Conservation (phyloP, 2,329 filamentous ascomycete species). For the Fusarium haematococcum region DNA sequence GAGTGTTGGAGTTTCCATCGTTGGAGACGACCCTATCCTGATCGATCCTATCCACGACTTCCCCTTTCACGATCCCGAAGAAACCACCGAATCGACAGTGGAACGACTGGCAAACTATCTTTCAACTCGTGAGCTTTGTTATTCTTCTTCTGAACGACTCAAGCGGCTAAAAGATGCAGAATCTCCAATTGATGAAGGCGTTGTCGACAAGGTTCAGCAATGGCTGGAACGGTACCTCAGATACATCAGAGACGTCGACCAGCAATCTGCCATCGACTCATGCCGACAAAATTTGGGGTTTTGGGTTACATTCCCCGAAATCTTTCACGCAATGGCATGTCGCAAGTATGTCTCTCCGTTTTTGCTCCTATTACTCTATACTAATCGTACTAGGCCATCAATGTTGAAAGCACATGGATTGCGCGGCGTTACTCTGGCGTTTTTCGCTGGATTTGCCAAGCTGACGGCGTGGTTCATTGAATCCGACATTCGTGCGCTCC, state of each 20-base stretch:
- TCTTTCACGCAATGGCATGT: constrained; percentile 52
- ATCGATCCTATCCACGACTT: constrained; percentile 60
- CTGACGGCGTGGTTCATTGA: constrained; percentile 65
- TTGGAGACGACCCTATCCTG: constrained; percentile 36
- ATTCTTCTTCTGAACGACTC: neutral
- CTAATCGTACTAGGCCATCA: constrained; percentile 41
- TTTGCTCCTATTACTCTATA: neutral
- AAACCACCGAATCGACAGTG: constrained; percentile 48
- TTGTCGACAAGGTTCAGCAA: constrained; percentile 57
- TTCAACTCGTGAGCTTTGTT: constrained; percentile 42
- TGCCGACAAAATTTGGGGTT: constrained; percentile 60
- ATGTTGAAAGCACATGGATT: constrained; percentile 42
- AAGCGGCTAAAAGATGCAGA: constrained; percentile 51
- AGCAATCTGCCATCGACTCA: constrained; percentile 54
- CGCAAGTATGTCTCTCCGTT: constrained; percentile 54
- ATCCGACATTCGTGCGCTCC: constrained; percentile 55
- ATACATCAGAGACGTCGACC: constrained; percentile 52
- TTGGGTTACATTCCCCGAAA: constrained; percentile 65
- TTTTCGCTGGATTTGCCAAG: constrained; percentile 59
- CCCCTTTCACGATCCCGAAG: constrained; percentile 55
- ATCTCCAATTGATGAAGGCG: constrained; percentile 55
- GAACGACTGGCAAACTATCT: constrained; percentile 54
- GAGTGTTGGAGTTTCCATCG: constrained; percentile 45
- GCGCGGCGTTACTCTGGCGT: constrained; percentile 45
- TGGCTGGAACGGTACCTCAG: constrained; percentile 65